Percentiles rank a stretch among this genome's conserved stretches.
Conservation (phyloP, 805 yeast species). For the Teunomyces panamensis region DNA sequence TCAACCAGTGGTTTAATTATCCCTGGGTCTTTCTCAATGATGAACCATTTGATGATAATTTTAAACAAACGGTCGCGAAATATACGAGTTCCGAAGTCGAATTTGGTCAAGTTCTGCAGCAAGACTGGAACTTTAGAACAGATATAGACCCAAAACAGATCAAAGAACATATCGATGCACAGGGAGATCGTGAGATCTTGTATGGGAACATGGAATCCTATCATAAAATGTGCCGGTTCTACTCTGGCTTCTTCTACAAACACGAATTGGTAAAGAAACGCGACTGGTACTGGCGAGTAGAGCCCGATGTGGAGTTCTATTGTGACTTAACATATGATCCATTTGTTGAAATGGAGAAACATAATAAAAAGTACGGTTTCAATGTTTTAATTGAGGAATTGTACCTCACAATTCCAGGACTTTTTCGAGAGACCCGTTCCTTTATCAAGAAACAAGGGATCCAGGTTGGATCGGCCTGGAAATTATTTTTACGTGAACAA, state of each 20-base stretch:
- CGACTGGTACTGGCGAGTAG: slow-evolving; percentile 97
- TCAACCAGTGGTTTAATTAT: slow-evolving; percentile 90
- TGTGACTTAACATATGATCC: slow-evolving; percentile 95
- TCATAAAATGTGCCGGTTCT: slow-evolving; percentile 94
- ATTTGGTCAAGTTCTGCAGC: slow-evolving; percentile 63
- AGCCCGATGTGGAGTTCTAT: slow-evolving; percentile 85
- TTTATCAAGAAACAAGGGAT: slow-evolving; percentile 43
- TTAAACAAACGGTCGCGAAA: slow-evolving; percentile 49
- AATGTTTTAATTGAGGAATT: slow-evolving; percentile 77
- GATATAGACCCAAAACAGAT: no score
- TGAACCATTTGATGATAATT: slow-evolving; percentile 65
- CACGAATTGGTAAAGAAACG: slow-evolving; percentile 69
- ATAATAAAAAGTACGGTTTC: slow-evolving; percentile 78
- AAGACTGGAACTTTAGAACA: slow-evolving; percentile 66
- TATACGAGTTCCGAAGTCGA: slow-evolving; percentile 60
- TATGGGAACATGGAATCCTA: slow-evolving; percentile 82
- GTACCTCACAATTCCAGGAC: slow-evolving; percentile 74
- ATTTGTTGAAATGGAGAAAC: slow-evolving; percentile 70
- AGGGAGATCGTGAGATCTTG: slow-evolving; percentile 80
- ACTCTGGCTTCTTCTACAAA: slow-evolving; percentile 76
- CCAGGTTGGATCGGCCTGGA: slow-evolving; percentile 10
- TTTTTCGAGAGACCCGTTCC: slow-evolving; percentile 69
- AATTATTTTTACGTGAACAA: slow-evolving; percentile 48
- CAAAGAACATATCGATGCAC: slow-evolving; percentile 22
- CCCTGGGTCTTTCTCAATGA: slow-evolving; percentile 91